phyloP scores from a whole-genome alignment of 2,329 filamentous ascomycete species.

The Ceratocystis lukuohia region DNA sequence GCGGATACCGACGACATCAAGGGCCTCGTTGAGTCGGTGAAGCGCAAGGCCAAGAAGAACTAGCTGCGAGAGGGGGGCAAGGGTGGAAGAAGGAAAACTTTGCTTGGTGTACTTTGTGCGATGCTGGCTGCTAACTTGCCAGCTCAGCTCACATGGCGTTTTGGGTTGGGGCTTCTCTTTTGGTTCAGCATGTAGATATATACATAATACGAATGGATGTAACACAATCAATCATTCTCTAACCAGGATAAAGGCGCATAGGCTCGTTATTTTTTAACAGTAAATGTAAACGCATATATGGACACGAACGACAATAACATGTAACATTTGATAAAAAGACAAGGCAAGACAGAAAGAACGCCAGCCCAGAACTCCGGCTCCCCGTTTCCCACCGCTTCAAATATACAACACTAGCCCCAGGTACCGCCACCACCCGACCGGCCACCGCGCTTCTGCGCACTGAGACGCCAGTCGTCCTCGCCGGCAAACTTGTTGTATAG shows the following conservation, averaged over 20 bases:
- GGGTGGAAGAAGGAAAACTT: background rate
- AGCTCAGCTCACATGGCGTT: background rate
- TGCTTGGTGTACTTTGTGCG: background rate
- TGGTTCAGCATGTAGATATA: background rate
- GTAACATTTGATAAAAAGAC: background rate
- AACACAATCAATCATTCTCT: constrained; percentile 4
- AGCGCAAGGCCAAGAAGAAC: constrained; percentile 20
- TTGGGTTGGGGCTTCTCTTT: constrained; percentile 4
- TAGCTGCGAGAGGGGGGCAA: background rate
- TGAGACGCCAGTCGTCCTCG: constrained; percentile 91
- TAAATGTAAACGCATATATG: constrained; percentile 3
- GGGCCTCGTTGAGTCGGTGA: constrained; percentile 21
- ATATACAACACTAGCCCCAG: constrained; percentile 52
- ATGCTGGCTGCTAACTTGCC: background rate
- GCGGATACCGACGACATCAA: constrained; percentile 11
- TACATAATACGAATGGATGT: constrained; percentile 7
- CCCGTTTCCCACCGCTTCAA: background rate
- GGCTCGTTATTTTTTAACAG: background rate
- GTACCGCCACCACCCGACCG: constrained; percentile 75
- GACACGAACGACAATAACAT: background rate
- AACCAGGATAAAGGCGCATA: background rate
- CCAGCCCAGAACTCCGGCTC: background rate
- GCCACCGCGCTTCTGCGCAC: constrained; percentile 72
- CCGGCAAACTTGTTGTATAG: constrained; percentile 84
- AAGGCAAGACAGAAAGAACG: background rate